Conservation (phyloP, 1,139 yeast species). For the Trichomonascaceae sp. region DNA sequence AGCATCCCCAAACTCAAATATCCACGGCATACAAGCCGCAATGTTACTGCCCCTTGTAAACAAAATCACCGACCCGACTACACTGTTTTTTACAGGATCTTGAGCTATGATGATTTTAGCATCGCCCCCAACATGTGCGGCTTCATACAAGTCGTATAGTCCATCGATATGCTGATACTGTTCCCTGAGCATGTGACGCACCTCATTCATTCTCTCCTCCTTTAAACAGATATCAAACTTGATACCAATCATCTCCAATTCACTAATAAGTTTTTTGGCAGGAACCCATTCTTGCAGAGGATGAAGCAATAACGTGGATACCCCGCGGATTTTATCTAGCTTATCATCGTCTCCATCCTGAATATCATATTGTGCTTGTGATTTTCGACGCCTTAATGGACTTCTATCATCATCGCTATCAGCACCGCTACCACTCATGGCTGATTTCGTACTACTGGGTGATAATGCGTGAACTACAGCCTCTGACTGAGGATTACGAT, state of each 20-base stretch:
- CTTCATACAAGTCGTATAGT: conserved; percentile 29
- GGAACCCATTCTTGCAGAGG: conserved; percentile 42
- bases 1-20: conserved; percentile 31
- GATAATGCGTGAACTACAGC: neutral
- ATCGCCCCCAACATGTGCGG: conserved; percentile 19
- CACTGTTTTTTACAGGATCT: conserved; percentile 49
- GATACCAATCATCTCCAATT: conserved; percentile 55
- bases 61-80: conserved; percentile 50
- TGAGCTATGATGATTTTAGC: conserved; percentile 49
- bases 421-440: neutral
- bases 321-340: conserved; percentile 5
- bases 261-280: conserved; percentile 49
- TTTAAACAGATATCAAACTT: conserved; percentile 48
- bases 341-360: conserved; percentile 5
- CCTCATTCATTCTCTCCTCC: conserved; percentile 22
- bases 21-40: conserved; percentile 49
- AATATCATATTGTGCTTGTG: neutral
- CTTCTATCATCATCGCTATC: neutral
- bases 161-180: conserved; percentile 24
- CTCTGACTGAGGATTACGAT: neutral
- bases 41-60: conserved; percentile 46
- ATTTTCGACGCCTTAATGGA: neutral
- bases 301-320: conserved; percentile 22
- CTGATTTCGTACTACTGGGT: neutral
- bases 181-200: conserved; percentile 27